A percentile compares a stretch with the other conserved stretches of the same genome.
Evolutionary conservation across 495 filamentous ascomycete species (phyloP).

Genomic region (Tuber brumale): DNA sequence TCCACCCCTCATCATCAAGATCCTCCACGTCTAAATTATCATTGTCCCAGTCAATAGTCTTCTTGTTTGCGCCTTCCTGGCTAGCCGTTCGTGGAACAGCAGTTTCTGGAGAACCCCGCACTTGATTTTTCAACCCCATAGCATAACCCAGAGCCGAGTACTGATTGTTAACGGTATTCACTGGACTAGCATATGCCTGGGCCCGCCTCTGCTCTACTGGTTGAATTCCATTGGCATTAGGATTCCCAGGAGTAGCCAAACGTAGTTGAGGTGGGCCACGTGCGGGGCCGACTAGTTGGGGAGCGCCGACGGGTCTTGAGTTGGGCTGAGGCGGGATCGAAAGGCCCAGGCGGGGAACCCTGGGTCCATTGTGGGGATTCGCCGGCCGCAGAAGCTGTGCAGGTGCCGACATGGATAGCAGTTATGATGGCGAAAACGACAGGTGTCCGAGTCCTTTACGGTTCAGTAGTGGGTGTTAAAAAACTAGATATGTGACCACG

Average conservation of each 20-base stretch:
- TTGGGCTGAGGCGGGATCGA: constrained; percentile 29
- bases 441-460: not conserved
- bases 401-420: constrained; percentile 10
- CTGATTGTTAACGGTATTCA: constrained; percentile 30
- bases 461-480: not conserved
- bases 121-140: constrained; percentile 41
- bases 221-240: constrained; percentile 18
- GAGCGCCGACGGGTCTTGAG: not conserved
- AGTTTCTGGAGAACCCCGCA: constrained; percentile 38
- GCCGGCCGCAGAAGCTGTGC: not conserved
- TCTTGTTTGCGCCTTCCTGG: constrained; percentile 34
- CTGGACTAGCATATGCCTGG: constrained; percentile 28
- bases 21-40: constrained; percentile 73
- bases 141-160: constrained; percentile 40
- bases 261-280: constrained; percentile 40
- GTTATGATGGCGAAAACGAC: not conserved
- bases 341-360: constrained; percentile 38
- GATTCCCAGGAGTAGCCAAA: constrained; percentile 38
- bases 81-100: constrained; percentile 11
- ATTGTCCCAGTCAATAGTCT: constrained; percentile 42
- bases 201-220: constrained; percentile 25
- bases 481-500: not conserved
- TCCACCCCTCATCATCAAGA: constrained; percentile 90
- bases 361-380: not conserved
- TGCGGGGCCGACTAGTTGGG: not conserved